Evolutionary conservation across 1,284 basidiomycete genomes (phyloP), one percentile per base, ranked within the genome.

Genomic region (Ganoderma lucidum): DNA sequence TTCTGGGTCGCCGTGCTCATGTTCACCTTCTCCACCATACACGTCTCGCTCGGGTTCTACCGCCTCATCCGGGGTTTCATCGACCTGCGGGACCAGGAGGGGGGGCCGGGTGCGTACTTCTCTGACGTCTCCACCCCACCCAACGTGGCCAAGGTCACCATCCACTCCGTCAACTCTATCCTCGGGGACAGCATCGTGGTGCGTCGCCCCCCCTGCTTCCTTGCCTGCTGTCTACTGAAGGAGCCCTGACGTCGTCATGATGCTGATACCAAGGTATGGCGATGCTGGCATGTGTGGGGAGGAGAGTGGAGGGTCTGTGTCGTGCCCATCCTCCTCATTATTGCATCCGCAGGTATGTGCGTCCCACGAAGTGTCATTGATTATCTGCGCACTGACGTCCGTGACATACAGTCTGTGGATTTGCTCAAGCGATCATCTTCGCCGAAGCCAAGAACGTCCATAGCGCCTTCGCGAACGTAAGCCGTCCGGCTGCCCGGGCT

Each of bases 21-120:
- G 81, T 82, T 81, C 74, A 70, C 75, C 30, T 80, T 82, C 66
- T 81, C 81, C 6, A 80, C 80, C 28, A 73, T 73, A 10, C 82
- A 83, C 70, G 80, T 82, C 63, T 80, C 80, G 9, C 74, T 83
- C 62, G 82, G 81, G 19, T 82, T 82, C 71, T 75, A 77, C 44
- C 78, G 82, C 35, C 78, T 83, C 66, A 80, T 83, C 63, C 74
- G 78, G 71, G 82, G 81, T 23, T 83, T 82, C 76, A 82, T 82
- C 66, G 69, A 75, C 48, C 73, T 77, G 9, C 78, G 80, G 35
- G 73, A 82, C 69, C 65, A 69, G 62, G 75, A 77, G 14, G 81
- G 81, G 9, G 81, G 80, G 23, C 81, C 81, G 4, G 76, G 73
- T 37, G 81, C 78, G 3, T 82, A 79, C 71, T 82, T 82, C 70